Evolutionary conservation across 2,329 filamentous ascomycete genomes (phyloP), one percentile per base, ranked within the genome.

Genomic region (Hymenoscyphus fructigenus): DNA sequence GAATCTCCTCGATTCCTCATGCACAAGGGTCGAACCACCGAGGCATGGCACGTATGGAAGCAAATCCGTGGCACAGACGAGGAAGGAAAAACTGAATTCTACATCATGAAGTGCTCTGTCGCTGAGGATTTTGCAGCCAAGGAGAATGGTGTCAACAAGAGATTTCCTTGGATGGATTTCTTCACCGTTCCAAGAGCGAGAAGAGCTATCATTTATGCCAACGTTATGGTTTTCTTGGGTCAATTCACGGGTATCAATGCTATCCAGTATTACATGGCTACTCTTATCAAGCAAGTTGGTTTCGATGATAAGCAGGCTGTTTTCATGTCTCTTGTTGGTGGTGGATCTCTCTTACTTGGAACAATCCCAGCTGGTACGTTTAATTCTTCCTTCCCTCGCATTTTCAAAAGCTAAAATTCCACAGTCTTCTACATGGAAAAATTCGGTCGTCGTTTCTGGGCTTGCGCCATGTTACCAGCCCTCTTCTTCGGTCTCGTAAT

Each of bases 241-340:
- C 89, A 92, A 70, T 81, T 91, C 44, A 91, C 88, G 0, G 89
- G 89, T 62, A 86, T 90, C 59, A 90, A 90, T 66, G 86, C 86
- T 0, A 85, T 90, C 63, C 85, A 89, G 83, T 91, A 91, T 77
- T 91, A 90, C 78, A 90, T 91, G 88, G 82, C 81, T 0, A 81
- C 85, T 0, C 78, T 92, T 6, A 90, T 91, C 87, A 78, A 77
- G 59, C 83, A 88, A 71, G 87, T 91, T 55, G 88, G 88, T 14
- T 91, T 91, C 76, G 76, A 87, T 70, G 76, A 83, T 7, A 81
- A 84, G 65, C 76, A 88, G 59, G 78, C 86, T 17, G 90, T 88
- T 65, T 91, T 91, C 81, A 91, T 92, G 89, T 91, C 88, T 0
- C 82, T 91, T 0, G 88, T 92, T 15, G 89, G 89, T 2, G 88